A percentile compares a stretch with the other conserved stretches of the same genome.
phyloP scores from a whole-genome alignment of 1,284 basidiomycete genomes.

The Omphalotus olearius region DNA sequence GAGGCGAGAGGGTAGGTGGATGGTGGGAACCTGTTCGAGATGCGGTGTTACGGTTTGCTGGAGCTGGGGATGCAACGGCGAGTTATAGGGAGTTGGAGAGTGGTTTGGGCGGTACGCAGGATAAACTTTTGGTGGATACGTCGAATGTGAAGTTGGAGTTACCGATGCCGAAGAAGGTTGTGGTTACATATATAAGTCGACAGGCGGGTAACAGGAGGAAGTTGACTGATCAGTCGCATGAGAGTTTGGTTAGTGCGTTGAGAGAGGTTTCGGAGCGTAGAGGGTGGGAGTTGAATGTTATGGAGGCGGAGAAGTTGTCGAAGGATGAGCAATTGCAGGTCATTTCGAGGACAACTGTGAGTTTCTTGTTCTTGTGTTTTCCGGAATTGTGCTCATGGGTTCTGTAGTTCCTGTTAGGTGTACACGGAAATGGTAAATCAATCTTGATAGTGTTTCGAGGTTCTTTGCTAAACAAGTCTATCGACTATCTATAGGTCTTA shows the following conservation, averaged over 20 bases:
- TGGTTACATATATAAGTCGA: slow-evolving; percentile 75
- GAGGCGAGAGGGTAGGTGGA: slow-evolving; percentile 31
- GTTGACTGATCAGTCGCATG: slow-evolving; percentile 58
- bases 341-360: slow-evolving; percentile 61
- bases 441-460: slow-evolving; percentile 17
- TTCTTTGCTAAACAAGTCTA: neutral
- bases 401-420: slow-evolving; percentile 41
- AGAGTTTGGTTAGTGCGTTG: slow-evolving; percentile 51
- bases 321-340: slow-evolving; percentile 70
- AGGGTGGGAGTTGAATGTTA: slow-evolving; percentile 58
- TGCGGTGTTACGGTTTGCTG: slow-evolving; percentile 54
- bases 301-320: slow-evolving; percentile 61
- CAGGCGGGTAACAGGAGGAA: slow-evolving; percentile 52
- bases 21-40: slow-evolving; percentile 73
- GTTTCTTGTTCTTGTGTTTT: slow-evolving; percentile 19
- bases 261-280: slow-evolving; percentile 46
- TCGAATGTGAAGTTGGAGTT: slow-evolving; percentile 15
- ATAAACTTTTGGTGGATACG: neutral
- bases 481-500: slow-evolving; percentile 28
- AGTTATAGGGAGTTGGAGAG: slow-evolving; percentile 7
- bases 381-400: neutral
- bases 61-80: neutral
- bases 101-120: slow-evolving; percentile 16
- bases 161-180: slow-evolving; percentile 41
- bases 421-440: slow-evolving; percentile 49